Evolutionary conservation across 2,329 filamentous ascomycete genomes (phyloP).

Genomic region (Aspergillus eucalypticola): DNA sequence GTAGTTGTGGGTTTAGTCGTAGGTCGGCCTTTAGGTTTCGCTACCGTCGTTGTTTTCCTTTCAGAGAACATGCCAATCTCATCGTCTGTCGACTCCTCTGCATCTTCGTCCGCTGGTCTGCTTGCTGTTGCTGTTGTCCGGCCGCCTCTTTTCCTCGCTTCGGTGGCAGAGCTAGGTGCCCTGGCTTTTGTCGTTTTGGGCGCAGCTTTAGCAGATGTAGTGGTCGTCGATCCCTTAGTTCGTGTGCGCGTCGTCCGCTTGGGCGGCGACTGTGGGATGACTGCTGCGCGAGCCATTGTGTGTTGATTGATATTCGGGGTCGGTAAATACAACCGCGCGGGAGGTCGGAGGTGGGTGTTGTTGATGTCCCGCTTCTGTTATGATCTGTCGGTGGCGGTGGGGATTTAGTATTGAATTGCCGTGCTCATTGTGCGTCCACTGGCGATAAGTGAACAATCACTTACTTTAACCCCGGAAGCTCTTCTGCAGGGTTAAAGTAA

Average conservation of each 20-base stretch:
- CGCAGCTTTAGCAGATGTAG: slow-evolving; percentile 13
- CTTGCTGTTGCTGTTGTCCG: slow-evolving; percentile 10
- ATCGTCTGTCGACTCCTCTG: slow-evolving; percentile 29
- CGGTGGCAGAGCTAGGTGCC: slow-evolving; percentile 13
- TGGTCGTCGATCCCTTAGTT: slow-evolving; percentile 17
- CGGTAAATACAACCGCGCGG: not conserved
- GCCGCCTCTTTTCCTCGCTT: slow-evolving; percentile 13
- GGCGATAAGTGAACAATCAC: not conserved
- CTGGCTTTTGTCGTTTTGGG: slow-evolving; percentile 17
- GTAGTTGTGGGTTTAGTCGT: slow-evolving; percentile 11
- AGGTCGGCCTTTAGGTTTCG: slow-evolving; percentile 16
- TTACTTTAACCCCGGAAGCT: not conserved
- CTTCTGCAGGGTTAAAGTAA: not conserved
- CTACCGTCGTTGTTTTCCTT: slow-evolving; percentile 5
- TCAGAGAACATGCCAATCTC: slow-evolving; percentile 23
- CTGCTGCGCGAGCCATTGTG: slow-evolving; percentile 29
- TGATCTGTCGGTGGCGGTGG: not conserved
- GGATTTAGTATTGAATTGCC: not conserved
- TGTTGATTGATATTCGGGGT: not conserved
- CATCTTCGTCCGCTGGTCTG: slow-evolving; percentile 13
- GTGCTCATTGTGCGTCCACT: slow-evolving; percentile 13
- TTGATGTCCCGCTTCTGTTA: slow-evolving; percentile 3
- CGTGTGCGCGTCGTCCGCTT: slow-evolving; percentile 24
- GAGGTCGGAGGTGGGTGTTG: not conserved
- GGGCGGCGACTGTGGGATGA: slow-evolving; percentile 26